Evolutionary conservation across 108 stramenopile genomes (phyloP), one percentile per base, ranked within the genome.

Genomic region (Mediolabrus comicus): DNA sequence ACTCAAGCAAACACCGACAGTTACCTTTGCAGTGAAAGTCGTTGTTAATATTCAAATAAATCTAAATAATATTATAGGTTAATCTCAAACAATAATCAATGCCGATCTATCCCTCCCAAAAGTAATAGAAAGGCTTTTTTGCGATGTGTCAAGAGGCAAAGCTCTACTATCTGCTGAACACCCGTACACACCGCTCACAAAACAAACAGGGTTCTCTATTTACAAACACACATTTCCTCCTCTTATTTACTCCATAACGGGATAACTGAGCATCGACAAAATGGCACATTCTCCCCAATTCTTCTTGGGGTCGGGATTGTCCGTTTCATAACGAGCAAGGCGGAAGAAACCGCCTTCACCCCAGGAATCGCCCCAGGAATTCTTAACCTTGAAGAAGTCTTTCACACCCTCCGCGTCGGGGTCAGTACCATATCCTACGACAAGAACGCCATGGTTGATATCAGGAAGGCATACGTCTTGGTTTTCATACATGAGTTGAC

Each of bases 371-470:
- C 97, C 97, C 96, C 96, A 97, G 33, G 85, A 87, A 65, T 97
- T 97, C 68, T 93, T 80, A 70, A 92, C 87, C 82, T 95, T 89
- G 80, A 95, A 80, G 70, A 92, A 90, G 62, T 81, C 83, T 4
- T 82, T 80, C 35, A 80, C 83, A 32, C 70, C 51, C 10, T 72
- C 60, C 5, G 79, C 72, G 17, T 83, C 72, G 17, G 65, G 63
- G 28, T 81, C 86, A 19, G 81, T 73, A 35, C 96, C 98, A 76
- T 96, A 98, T 32, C 98, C 98, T 59, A 96, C 96, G 2, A 92
- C 96, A 69, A 98, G 83, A 14, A 98, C 97, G 38, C 96, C 98
- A 70, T 98, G 98, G 81, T 98, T 95, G 52, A 98, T 86, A 41
- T 83, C 69, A 31, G 86, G 87, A 28, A 86, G 81, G 67, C 88